Evolutionary conservation across 2,329 filamentous ascomycete species (phyloP), one percentile per base, ranked within the genome.

Genomic region (Ophiobolus disseminans): DNA sequence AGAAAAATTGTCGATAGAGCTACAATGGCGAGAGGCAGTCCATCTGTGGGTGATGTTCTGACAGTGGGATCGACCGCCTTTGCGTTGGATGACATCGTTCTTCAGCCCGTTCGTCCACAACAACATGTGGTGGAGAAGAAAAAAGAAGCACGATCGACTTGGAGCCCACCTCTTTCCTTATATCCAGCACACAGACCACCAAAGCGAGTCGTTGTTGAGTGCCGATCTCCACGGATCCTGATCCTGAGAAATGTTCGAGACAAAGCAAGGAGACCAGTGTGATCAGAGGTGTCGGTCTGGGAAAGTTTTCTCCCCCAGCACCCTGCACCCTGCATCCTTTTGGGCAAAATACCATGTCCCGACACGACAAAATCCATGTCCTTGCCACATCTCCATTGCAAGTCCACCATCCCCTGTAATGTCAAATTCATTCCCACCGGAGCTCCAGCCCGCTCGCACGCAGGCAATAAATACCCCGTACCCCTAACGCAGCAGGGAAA

Each of bases 11-110:
- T 50, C 1, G 57, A 57, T 2, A 56, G 40, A 14, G 49, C 22
- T n/a, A 63, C 40, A 25, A 63, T 60, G 9, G 58, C 53, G 19
- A 63, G 40, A 16, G 60, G 57, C 1, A 63, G 36, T 11, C 55
- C 58, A 45, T 56, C 48, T 10, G 52, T 55, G 4, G 28, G 3
- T 22, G 61, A 57, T 5, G 54, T 45, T 34, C 49, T 54, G 23
- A 35, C 45, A 13, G 31, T 32, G 4, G 53, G 58, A 50, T 62
- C 54, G 16, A 57, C 47, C 11, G n/a, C 30, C n/a, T 4, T 32
- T 26, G n/a, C 30, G 16, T 4, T 32, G 10, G 10, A 14, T 14
- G 10, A 10, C n/a, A 32, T 32, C 10, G 30, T 32, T 32, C 16
- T 14, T 3, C 2, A 32, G n/a, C 25, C 25, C 9, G 25, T n/a